phyloP scores from a whole-genome alignment of 768 basidiomycete species.

The Termitomyces sp. region DNA sequence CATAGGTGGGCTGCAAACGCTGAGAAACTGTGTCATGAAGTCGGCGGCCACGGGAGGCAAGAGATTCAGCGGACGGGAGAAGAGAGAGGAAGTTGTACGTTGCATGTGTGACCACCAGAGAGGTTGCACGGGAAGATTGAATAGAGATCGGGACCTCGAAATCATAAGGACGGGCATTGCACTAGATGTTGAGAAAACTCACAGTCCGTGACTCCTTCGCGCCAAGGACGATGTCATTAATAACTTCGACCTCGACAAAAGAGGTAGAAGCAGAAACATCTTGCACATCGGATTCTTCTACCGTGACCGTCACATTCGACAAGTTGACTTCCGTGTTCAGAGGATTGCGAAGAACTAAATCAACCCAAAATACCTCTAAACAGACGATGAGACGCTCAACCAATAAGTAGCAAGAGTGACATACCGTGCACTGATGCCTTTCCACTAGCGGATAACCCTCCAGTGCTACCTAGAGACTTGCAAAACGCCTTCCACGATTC shows the following conservation, averaged over 20 bases:
- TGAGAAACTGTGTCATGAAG: slow-evolving; percentile 73
- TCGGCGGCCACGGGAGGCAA: slow-evolving; percentile 66
- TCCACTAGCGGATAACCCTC: slow-evolving; percentile 45
- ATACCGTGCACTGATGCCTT: slow-evolving; percentile 62
- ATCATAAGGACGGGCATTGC: neutral
- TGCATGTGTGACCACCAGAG: slow-evolving; percentile 50
- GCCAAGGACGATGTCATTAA: slow-evolving; percentile 56
- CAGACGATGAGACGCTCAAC: slow-evolving; percentile 4
- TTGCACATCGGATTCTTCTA: slow-evolving; percentile 32
- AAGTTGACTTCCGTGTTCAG: slow-evolving; percentile 69
- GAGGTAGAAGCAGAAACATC: slow-evolving; percentile 27
- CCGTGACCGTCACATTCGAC: slow-evolving; percentile 50
- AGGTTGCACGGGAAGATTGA: slow-evolving; percentile 42
- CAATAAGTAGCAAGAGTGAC: slow-evolving; percentile 4
- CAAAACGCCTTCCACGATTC: slow-evolving; percentile 60
- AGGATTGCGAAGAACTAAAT: slow-evolving; percentile 65
- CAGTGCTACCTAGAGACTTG: slow-evolving; percentile 46
- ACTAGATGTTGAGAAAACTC: slow-evolving; percentile 13
- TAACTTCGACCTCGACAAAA: slow-evolving; percentile 49
- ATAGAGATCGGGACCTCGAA: slow-evolving; percentile 58
- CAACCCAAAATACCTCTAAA: slow-evolving; percentile 74
- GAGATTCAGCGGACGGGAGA: slow-evolving; percentile 59
- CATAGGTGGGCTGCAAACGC: slow-evolving; percentile 63
- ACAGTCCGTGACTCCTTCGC: slow-evolving; percentile 65
- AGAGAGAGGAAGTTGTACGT: slow-evolving; percentile 70